phyloP scores from a whole-genome alignment of 176 grass and related monocot genomes.

The Ensete glaucum region DNA sequence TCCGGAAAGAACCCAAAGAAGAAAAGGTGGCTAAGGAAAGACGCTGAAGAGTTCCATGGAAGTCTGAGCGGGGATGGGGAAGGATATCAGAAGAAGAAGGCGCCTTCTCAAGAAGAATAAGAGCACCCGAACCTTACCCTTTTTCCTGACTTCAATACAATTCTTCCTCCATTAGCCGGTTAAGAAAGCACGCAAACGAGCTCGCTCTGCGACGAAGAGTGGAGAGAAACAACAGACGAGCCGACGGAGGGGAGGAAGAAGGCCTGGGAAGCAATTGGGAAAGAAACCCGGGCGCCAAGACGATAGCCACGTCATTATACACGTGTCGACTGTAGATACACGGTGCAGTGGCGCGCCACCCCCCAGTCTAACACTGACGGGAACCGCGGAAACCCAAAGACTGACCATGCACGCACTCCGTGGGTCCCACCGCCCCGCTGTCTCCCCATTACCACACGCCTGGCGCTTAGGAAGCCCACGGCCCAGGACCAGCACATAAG shows the following conservation, averaged over 20 bases:
- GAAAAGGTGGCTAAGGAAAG: not conserved
- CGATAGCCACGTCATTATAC: not conserved
- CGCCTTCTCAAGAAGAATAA: not conserved
- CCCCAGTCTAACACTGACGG: not conserved
- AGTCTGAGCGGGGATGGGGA: not conserved
- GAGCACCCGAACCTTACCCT: not conserved
- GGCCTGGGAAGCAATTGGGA: not conserved
- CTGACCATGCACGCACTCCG: not conserved
- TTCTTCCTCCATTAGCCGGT: not conserved
- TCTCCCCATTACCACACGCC: not conserved
- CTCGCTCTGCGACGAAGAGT: not conserved
- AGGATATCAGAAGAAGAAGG: not conserved
- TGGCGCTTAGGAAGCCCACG: too few relatives aligned
- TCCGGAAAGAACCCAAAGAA: not conserved
- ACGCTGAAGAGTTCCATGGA: not conserved
- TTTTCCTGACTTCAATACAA: not conserved
- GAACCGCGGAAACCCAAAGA: not conserved
- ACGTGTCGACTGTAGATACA: not conserved
- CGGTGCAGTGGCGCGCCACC: not conserved
- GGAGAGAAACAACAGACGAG: not conserved
- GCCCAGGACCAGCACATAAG: too few relatives aligned
- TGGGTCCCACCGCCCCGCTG: not conserved
- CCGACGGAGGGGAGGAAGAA: not conserved
- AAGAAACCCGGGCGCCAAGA: constrained; percentile 4
- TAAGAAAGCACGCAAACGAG: not conserved